Evolutionary conservation across 331 rosid species (phyloP), one percentile per base, ranked within the genome.

Genomic region (Erythrophleum ivorense): DNA sequence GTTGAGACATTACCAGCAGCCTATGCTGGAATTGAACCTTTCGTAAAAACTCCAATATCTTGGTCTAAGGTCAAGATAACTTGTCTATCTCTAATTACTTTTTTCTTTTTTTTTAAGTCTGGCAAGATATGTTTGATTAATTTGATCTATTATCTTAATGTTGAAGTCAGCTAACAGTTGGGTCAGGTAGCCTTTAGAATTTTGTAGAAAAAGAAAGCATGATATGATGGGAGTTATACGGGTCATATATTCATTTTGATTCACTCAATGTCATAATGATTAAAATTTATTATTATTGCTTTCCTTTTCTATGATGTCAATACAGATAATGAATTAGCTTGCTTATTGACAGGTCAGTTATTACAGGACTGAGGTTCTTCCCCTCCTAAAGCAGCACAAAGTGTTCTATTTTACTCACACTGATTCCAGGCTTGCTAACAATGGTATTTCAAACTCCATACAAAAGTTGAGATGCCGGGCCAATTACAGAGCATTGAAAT

Each of bases 391-490:
- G 89, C 91, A 91, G 81, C 97, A 93, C 95, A 92, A 91, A 83
- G 92, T 88, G 65, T 78, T 96, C 73, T 96, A 93, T 87, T 90
- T 96, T 85, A 93, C 99, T 85, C 98, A 93, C 81, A 88, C 92
- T 1, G 98, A 96, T 91, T 91, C 99, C 81, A 90, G 97, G 88
- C 85, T 96, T 69, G 91, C 97, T 71, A 96, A 93, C 85, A 96
- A 96, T 59, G 91, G 68, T 49, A 84, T 96, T 55, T 78, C 92
- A 65, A 58, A 11, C 80, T 92, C 95, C 81, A 89, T 96, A 21
- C 98, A 96, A 78, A 92, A 83, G 87, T 84, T 93, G 84, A 91
- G 97, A 90, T 96, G 99, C 80, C 97, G 85, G 63, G 99, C 85
- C 70, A 96, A 96, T 85, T 96, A 92, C 85, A 85, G 78, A 85